These are phyloP conservation scores for Saprolegnia parasitica DNA, from an alignment of 352 stramenopile species.

Conservation along the genomic window DNA sequence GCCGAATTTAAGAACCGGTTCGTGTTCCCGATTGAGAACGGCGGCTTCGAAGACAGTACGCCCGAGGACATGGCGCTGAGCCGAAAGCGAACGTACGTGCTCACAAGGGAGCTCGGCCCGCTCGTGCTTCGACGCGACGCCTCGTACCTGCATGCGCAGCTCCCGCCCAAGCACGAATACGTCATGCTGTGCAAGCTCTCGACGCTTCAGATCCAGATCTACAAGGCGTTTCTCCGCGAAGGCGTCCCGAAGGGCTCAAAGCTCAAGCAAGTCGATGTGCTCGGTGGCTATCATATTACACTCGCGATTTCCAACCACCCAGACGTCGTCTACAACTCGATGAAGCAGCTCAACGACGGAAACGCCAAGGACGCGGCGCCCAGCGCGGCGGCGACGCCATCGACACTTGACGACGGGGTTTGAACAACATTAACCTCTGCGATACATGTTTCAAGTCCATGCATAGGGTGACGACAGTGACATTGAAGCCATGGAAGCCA, in stretches of 20 bases:
- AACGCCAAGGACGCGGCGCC: constrained; percentile 31
- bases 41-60: constrained; percentile 73
- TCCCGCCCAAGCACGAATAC: constrained; percentile 87
- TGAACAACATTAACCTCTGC: neutral
- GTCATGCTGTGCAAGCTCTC: constrained; percentile 81
- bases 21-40: constrained; percentile 86
- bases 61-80: constrained; percentile 62
- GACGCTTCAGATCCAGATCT: constrained; percentile 44
- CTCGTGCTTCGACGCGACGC: constrained; percentile 83
- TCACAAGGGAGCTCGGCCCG: constrained; percentile 76
- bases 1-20: constrained; percentile 89
- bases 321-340: constrained; percentile 72
- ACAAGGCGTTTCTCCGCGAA: constrained; percentile 28
- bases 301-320: constrained; percentile 86
- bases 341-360: constrained; percentile 54
- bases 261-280: constrained; percentile 53
- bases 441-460: neutral
- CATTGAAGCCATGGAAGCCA: constrained; percentile 27
- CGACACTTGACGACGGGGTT: constrained; percentile 39
- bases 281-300: constrained; percentile 83
- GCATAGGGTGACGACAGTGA: constrained; percentile 26
- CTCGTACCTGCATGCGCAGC: constrained; percentile 73
- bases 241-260: constrained; percentile 12
- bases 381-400: neutral
- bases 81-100: constrained; percentile 64